A percentile compares a stretch with the other conserved stretches of the same genome.
phyloP scores from a whole-genome alignment of 2,329 filamentous ascomycete species.

The Aspergillus arachidicola region DNA sequence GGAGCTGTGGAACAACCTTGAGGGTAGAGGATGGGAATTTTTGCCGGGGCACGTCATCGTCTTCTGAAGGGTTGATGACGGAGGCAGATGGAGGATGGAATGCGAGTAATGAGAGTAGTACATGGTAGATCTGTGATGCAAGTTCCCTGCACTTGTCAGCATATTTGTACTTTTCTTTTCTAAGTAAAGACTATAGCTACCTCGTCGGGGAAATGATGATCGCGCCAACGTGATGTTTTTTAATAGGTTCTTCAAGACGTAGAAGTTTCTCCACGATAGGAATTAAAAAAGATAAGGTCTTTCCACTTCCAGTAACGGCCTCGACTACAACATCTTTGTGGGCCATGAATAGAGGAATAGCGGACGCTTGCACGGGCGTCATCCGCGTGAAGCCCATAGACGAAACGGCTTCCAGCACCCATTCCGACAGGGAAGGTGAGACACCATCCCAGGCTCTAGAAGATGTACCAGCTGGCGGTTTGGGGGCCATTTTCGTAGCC shows the following conservation, averaged over 20 bases:
- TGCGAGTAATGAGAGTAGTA: conserved; percentile 73
- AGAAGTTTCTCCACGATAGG: conserved; percentile 82
- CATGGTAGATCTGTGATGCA: conserved; percentile 84
- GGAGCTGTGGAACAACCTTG: conserved; percentile 78
- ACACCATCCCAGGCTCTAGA: conserved; percentile 68
- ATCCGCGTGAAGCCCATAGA: conserved; percentile 85
- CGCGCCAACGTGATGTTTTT: conserved; percentile 85
- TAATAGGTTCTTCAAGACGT: conserved; percentile 76
- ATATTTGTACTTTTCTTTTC: not conserved
- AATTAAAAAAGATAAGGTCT: conserved; percentile 83
- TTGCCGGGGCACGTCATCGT: conserved; percentile 38
- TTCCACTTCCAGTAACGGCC: conserved; percentile 88
- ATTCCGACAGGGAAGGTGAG: conserved; percentile 72
- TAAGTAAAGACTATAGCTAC: conserved; percentile 30
- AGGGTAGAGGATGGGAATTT: conserved; percentile 51
- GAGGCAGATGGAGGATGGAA: conserved; percentile 79
- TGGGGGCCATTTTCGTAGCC: conserved; percentile 34
- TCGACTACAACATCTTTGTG: conserved; percentile 94
- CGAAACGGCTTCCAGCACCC: conserved; percentile 81
- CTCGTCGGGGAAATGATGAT: conserved; percentile 89
- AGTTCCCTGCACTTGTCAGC: conserved; percentile 66
- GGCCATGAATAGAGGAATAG: conserved; percentile 82
- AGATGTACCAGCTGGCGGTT: conserved; percentile 48
- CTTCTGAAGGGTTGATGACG: conserved; percentile 46
- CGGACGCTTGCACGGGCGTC: conserved; percentile 93